Base-by-base conservation (phyloP, 2,329 filamentous ascomycete genomes). In the Geosmithia putterillii region DNA sequence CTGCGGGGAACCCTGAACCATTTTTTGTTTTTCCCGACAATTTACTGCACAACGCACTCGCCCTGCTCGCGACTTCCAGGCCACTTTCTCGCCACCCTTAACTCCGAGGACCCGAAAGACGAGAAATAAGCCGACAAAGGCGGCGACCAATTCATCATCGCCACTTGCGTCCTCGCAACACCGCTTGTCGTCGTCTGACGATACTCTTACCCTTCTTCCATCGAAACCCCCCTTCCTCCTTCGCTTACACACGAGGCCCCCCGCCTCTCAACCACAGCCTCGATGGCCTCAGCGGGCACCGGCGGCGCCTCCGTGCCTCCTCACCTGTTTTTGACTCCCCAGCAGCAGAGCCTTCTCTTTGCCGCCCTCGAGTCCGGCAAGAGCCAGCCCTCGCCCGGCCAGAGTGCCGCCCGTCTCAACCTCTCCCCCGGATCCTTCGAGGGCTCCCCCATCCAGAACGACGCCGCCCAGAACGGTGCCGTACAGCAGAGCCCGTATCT, bases 401-500 rank as follows among this genome's bases (percentile, higher is more conserved):
- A 52, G 57, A 32, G 58, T n/a, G 58, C 55, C 46, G 63, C 66
- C 46, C 52, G 56, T 20, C 47, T 66, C 44, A 61, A 69, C 41
- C 54, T 73, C 52, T 68, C 74, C 46, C 63, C 74, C 42, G 57
- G 58, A 43, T 62, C 74, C 42, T 59, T 76, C 48, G 68, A 71
- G 47, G 64, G 64, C 43, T 74, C 73, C 10, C 70, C 72, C 15
- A 51, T 58, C 40, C 64, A 68, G 50, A 56, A 54, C 21, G 60
- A 62, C 52, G 63, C 66, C 2, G 66, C 69, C 28, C 58, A 76
- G 39, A 56, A 53, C 35, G 44, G 52, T 44, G 73, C 67, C 49
- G 74, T 78, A 38, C 78, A 87, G 25, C 83, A 88, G 41, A 92
- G 83, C 49, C 87, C 89, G 0, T 89, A 81, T 55, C 71, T 94